Base-by-base conservation (phyloP, 116 monocot genomes). In the Iris pallida region DNA sequence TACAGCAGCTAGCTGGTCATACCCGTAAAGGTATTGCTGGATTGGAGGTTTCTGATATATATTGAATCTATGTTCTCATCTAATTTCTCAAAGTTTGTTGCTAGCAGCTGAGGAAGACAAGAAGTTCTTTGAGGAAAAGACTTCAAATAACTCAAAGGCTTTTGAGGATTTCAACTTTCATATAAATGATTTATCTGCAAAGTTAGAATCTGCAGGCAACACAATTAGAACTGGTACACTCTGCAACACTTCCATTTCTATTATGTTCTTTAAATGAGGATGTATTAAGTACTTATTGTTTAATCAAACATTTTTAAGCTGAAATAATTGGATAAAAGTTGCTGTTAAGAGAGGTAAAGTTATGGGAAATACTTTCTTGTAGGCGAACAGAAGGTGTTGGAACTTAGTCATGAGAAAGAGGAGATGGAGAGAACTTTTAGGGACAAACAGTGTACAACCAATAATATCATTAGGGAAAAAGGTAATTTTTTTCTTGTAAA, bases 81-180 rank as follows among this genome's bases (percentile, higher is more conserved):
- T 66, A 42, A 71, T 42, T 65, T 60, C 2, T 75, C 57, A 40
- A 68, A 49, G 19, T 16, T 54, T 70, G 19, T 15, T 68, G 42
- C 55, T 76, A 42, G 52, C 75, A 98, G 98, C 90, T 63, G 98
- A 98, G 77, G 83, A 90, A 66, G 93, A 90, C 79, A 90, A 86
- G 76, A 98, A 79, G 53, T 76, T 77, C 16, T 82, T 90, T 71
- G 85, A 90, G 55, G 86, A 77, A 71, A 98, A 75, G 78, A 59
- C 93, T 20, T 63, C 61, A 8, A 65, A 83, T 20, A 81, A 82
- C 71, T 83, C 80, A 16, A 87, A 85, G 76, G 66, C 62, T 54
- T 69, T 98, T 42, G 93, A 88, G 84, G 83, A 86, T 49, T 73
- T 93, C 20, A 70, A 81, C 5, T 76, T 66, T 52, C 81, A 81